Conservation (phyloP, 2,329 filamentous ascomycete species). For the Hypomyces rosellus region DNA sequence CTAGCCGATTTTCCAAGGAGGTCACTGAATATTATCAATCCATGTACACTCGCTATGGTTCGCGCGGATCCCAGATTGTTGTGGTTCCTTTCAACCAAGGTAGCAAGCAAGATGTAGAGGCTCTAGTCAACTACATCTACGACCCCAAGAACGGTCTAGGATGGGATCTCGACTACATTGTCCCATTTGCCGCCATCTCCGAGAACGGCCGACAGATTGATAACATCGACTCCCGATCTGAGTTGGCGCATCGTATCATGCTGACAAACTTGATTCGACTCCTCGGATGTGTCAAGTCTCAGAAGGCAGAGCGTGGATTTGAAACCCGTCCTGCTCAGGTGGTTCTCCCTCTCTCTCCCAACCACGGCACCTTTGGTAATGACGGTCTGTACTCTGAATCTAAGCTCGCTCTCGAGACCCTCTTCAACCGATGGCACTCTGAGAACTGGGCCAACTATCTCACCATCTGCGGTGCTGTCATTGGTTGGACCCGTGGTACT, state of each 20-base stretch:
- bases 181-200: slow-evolving; percentile 95
- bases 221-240: slow-evolving; percentile 91
- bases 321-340: slow-evolving; percentile 96
- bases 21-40: slow-evolving; percentile 99
- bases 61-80: slow-evolving; percentile 89
- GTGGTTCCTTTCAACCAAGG: slow-evolving; percentile 99
- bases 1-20: slow-evolving; percentile 90
- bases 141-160: slow-evolving; percentile 92
- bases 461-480: slow-evolving; percentile 95
- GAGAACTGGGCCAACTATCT: slow-evolving; percentile 97
- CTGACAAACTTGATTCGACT: slow-evolving; percentile 92
- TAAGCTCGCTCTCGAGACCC: slow-evolving; percentile 90
- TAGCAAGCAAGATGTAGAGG: slow-evolving; percentile 95
- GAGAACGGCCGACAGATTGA: slow-evolving; percentile 98
- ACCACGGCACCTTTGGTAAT: slow-evolving; percentile 97
- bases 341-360: slow-evolving; percentile 90
- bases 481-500: slow-evolving; percentile 97
- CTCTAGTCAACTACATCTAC: slow-evolving; percentile 92
- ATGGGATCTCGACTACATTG: slow-evolving; percentile 94
- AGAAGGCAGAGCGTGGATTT: slow-evolving; percentile 82
- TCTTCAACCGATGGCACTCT: slow-evolving; percentile 98
- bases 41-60: slow-evolving; percentile 94
- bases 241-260: slow-evolving; percentile 98
- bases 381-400: slow-evolving; percentile 98
- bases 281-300: slow-evolving; percentile 80